A percentile compares a stretch with the other conserved stretches of the same genome.
These are phyloP conservation scores for Murraya koenigii DNA, from an alignment of 345 rosid species.

Conservation along the genomic window DNA sequence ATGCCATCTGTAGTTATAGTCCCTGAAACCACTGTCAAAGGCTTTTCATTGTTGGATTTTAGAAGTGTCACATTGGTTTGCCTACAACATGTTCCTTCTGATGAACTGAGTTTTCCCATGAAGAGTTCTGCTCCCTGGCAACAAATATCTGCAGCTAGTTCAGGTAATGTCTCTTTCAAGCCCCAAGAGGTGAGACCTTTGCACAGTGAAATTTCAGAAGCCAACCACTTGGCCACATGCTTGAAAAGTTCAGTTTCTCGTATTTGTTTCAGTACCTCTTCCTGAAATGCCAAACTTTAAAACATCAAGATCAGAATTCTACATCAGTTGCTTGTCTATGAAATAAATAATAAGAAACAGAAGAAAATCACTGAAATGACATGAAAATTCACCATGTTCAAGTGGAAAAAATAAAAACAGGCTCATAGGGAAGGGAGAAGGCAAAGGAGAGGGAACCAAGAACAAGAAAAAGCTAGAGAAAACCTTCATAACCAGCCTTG, in stretches of 20 bases:
- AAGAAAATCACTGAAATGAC: neutral
- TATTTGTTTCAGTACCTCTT: conserved; percentile 24
- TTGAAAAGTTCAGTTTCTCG: conserved; percentile 25
- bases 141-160: conserved; percentile 25
- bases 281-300: conserved; percentile 11
- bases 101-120: conserved; percentile 13
- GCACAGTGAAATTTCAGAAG: conserved; percentile 14
- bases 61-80: conserved; percentile 12
- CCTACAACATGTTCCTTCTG: conserved; percentile 15
- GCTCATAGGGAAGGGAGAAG: neutral
- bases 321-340: neutral
- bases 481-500: conserved; percentile 19
- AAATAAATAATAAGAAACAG: neutral
- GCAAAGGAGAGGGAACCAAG: neutral
- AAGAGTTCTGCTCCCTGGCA: conserved; percentile 35
- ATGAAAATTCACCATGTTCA: neutral
- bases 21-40: conserved; percentile 26
- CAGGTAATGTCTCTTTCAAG: conserved; percentile 14
- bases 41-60: conserved; percentile 2
- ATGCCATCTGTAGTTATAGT: conserved; percentile 12
- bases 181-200: neutral
- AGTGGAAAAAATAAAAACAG: neutral
- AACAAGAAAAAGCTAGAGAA: neutral
- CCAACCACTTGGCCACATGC: conserved; percentile 18
- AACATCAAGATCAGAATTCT: neutral